These are phyloP conservation scores for Globisporangium polare DNA, from an alignment of 352 stramenopile genomes.

Conservation along the genomic window DNA sequence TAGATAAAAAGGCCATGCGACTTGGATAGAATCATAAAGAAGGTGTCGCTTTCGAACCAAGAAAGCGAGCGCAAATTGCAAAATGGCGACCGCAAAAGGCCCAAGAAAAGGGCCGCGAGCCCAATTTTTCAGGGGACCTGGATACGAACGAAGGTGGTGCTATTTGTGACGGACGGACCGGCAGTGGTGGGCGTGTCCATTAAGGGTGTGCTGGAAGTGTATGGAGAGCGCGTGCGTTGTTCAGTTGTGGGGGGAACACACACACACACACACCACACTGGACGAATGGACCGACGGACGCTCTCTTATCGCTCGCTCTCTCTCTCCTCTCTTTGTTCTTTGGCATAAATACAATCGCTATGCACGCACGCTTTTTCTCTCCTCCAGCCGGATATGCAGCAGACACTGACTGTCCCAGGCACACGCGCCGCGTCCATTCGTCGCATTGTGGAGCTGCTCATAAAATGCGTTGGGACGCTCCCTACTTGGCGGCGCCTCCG, in stretches of 20 bases:
- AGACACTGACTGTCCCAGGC: not conserved
- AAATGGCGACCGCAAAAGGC: not conserved
- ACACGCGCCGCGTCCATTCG: not conserved
- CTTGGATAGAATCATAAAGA: not conserved
- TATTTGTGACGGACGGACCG: not conserved
- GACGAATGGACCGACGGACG: constrained; percentile 13
- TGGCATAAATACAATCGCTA: constrained; percentile 10
- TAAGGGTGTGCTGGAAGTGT: not conserved
- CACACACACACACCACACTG: not conserved
- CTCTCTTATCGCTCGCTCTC: not conserved
- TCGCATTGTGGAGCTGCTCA: constrained; percentile 15
- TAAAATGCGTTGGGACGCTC: not conserved
- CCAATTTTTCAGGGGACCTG: not conserved
- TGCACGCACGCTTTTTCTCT: not conserved
- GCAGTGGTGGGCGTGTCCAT: not conserved
- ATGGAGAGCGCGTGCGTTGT: not conserved
- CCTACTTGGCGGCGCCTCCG: constrained; percentile 19
- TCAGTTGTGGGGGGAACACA: not conserved
- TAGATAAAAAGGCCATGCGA: not conserved
- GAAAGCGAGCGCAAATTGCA: not conserved
- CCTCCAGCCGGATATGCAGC: not conserved
- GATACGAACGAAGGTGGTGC: not conserved
- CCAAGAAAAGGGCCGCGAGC: not conserved
- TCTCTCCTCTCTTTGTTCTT: constrained; percentile 1
- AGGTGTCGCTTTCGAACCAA: not conserved